Conservation (phyloP, 208 protist genomes). For the Acanthamoeba healyi region DNA sequence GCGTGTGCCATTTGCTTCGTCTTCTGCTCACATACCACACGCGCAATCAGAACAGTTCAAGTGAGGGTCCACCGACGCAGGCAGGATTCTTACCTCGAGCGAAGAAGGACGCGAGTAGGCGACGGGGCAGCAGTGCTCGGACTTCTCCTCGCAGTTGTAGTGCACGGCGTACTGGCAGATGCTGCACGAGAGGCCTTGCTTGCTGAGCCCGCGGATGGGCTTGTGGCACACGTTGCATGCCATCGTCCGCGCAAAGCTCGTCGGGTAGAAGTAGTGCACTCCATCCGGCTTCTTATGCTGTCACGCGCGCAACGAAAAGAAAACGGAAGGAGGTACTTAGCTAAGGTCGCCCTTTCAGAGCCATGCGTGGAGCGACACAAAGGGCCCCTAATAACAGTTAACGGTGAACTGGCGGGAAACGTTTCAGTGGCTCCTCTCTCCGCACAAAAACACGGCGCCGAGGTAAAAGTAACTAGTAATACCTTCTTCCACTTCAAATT, state of each 20-base stretch:
- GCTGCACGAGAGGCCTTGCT: slow-evolving; percentile 3
- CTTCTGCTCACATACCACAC: background rate
- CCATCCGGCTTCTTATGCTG: slow-evolving; percentile 22
- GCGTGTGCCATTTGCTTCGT: background rate
- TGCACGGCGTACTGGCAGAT: slow-evolving; percentile 37
- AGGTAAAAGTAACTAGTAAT: background rate
- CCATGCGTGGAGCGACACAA: too few relatives aligned
- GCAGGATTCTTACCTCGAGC: slow-evolving; percentile 1
- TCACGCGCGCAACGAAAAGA: background rate
- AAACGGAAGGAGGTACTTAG: background rate
- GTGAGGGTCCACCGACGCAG: too few relatives aligned
- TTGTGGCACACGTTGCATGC: slow-evolving; percentile 45
- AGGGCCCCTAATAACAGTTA: too few relatives aligned
- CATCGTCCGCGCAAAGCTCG: slow-evolving; percentile 25
- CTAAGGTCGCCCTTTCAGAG: too few relatives aligned
- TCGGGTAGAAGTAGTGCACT: slow-evolving; percentile 40
- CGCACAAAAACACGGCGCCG: too few relatives aligned
- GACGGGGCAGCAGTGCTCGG: slow-evolving; percentile 18
- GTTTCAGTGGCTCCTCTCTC: too few relatives aligned
- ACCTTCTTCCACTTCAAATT: background rate
- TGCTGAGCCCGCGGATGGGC: background rate
- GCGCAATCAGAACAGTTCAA: background rate
- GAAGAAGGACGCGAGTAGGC: slow-evolving; percentile 13
- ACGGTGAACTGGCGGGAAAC: too few relatives aligned
- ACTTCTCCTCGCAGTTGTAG: slow-evolving; percentile 24